Evolutionary conservation across 106 monocot species (phyloP).

Genomic region (Ottelia alismoides): DNA sequence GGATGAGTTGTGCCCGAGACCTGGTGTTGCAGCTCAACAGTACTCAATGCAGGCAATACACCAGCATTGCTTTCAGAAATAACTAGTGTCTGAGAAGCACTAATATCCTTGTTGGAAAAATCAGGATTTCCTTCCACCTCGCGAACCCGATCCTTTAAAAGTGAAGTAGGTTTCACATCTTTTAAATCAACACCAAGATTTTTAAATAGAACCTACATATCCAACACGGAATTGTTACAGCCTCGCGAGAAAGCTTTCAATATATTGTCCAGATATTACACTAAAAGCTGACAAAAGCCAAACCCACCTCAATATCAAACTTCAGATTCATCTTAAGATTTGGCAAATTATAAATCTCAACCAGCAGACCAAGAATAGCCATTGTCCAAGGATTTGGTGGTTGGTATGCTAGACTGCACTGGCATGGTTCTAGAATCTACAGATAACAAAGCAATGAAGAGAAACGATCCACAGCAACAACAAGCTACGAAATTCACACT

Average conservation of each 20-base stretch:
- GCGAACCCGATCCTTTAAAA: conserved; percentile 80
- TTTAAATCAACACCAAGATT: conserved; percentile 86
- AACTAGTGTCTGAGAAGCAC: conserved; percentile 35
- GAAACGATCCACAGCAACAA: no score
- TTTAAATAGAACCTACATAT: conserved; percentile 77
- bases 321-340: conserved; percentile 98
- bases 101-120: conserved; percentile 87
- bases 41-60: conserved; percentile 33
- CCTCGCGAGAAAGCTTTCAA: not conserved
- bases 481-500: no score
- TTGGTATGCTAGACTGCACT: conserved; percentile 81
- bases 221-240: not conserved
- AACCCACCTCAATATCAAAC: conserved; percentile 93
- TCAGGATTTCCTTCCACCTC: conserved; percentile 92
- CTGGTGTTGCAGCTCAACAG: conserved; percentile 53
- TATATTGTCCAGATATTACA: no score
- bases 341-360: conserved; percentile 90
- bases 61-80: conserved; percentile 43
- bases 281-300: not conserved
- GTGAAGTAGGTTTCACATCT: conserved; percentile 82
- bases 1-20: conserved; percentile 38
- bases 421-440: conserved; percentile 92
- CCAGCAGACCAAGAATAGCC: conserved; percentile 88
- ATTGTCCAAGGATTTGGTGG: conserved; percentile 99
- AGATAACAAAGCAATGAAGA: no score